Evolutionary conservation across 768 basidiomycete genomes (phyloP), one percentile per base, ranked within the genome.

Genomic region (Boletellus ananiceps): DNA sequence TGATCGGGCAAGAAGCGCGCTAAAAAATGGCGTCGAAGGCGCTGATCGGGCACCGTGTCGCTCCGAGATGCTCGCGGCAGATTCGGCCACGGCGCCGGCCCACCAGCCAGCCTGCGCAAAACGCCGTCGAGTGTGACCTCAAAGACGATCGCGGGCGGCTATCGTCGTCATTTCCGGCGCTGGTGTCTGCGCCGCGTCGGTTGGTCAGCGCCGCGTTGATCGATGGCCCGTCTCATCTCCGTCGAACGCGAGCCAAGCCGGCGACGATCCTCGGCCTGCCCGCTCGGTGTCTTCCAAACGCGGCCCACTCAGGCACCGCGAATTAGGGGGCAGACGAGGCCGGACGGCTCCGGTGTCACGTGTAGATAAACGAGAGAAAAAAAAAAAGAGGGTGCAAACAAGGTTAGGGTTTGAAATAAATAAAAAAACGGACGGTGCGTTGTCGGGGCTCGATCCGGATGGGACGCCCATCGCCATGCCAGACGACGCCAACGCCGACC

Each of bases 371-470:
- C 23, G 23, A 29, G 11, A 36, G n/a, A 15, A 40, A 40, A 40
- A 39, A 38, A 39, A 39, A 39, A 7, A 29, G 11, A 29, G 29
- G 29, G 6, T n/a, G 11, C 4, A 16, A 27, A 48, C 18, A 44
- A 38, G 59, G 60, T 61, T 63, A 61, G 60, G 60, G 60, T 61
- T 63, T 40, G 35, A 36, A 49, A 57, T 63, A 63, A 63, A 61
- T 58, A 55, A 51, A 61, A 56, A 38, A 13, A 18, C 29, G 37
- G 9, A 35, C 14, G 11, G 40, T 19, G 23, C 11, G 5, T 41
- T 25, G 45, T 53, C 58, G 61, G 58, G 39, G 55, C 55, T 63
- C 60, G 60, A 61, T 61, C 60, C 61, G 61, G 43, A 50, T 39
- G 49, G 29, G 54, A 47, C 55, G 57, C 51, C 59, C 48, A 47